phyloP scores from a whole-genome alignment of 306 rosid species.

The Erythrophleum fordii region DNA sequence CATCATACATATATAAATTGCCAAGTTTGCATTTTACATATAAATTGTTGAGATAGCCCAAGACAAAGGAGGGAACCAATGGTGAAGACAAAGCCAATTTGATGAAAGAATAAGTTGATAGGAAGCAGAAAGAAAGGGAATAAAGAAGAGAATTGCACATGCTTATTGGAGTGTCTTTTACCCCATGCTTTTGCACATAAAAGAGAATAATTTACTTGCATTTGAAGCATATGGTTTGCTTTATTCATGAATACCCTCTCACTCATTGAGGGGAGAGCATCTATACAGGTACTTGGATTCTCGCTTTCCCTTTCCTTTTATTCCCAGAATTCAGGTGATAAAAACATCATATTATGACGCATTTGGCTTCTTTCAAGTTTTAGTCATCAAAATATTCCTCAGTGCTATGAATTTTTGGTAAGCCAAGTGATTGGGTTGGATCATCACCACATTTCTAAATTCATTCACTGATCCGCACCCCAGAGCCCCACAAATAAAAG shows the following conservation, averaged over 20 bases:
- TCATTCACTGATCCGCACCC: neutral
- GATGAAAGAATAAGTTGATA: constrained; percentile 26
- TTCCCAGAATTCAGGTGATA: neutral
- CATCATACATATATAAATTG: neutral
- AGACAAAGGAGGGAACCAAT: constrained; percentile 3
- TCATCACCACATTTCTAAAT: neutral
- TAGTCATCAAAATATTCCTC: neutral
- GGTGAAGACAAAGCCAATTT: constrained; percentile 26
- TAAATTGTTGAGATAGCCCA: neutral
- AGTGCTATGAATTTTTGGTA: neutral
- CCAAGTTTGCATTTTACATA: no score
- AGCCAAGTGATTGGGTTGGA: neutral
- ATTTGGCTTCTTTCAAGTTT: neutral
- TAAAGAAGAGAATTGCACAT: constrained; percentile 41
- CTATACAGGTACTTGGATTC: constrained; percentile 41
- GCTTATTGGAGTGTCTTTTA: constrained; percentile 8
- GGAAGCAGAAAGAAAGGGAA: constrained; percentile 34
- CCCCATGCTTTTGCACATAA: constrained; percentile 44
- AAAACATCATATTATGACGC: constrained; percentile 1
- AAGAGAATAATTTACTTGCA: constrained; percentile 59
- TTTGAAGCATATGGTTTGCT: constrained; percentile 60
- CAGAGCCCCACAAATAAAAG: no score
- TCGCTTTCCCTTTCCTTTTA: constrained; percentile 36
- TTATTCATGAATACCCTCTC: constrained; percentile 35
- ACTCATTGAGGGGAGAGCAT: constrained; percentile 36